A percentile compares a stretch with the other conserved stretches of the same genome.
Conservation (phyloP, 2,329 filamentous ascomycete genomes). For the Cladophialophora chaetospira region DNA sequence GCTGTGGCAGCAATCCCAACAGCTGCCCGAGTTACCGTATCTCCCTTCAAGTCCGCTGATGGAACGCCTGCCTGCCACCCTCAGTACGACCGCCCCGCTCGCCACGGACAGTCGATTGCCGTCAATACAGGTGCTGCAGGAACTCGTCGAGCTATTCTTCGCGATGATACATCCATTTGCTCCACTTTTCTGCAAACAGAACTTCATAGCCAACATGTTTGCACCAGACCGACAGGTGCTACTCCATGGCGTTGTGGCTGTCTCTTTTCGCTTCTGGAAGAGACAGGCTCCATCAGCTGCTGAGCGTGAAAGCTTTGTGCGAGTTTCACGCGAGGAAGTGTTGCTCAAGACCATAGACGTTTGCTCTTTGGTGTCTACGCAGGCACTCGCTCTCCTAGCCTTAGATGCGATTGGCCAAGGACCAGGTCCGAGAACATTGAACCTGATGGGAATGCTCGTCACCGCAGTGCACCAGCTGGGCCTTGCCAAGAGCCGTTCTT, state of each 20-base stretch:
- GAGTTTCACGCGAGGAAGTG: conserved; percentile 8
- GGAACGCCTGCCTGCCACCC: conserved; percentile 1
- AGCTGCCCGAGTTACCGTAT: conserved; percentile 7
- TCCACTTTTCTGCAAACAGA: conserved; percentile 10
- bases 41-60: conserved; percentile 10
- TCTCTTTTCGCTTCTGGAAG: conserved; percentile 15
- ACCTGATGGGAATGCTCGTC: conserved; percentile 13
- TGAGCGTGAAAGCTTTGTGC: conserved; percentile 10
- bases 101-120: not conserved
- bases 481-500: conserved; percentile 10
- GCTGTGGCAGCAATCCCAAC: conserved; percentile 9
- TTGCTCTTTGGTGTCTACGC: conserved; percentile 12
- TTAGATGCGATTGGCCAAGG: conserved; percentile 15
- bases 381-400: conserved; percentile 11
- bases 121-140: conserved; percentile 5
- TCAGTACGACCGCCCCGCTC: not conserved
- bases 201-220: conserved; percentile 12
- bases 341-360: conserved; percentile 12
- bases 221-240: conserved; percentile 10
- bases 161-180: conserved; percentile 14
- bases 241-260: conserved; percentile 9
- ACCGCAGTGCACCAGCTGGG: conserved; percentile 8
- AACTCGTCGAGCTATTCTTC: conserved; percentile 16
- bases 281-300: not conserved
- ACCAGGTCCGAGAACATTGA: conserved; percentile 12